Conservation (phyloP, 768 basidiomycete genomes). For the Podaxis pistillaris region DNA sequence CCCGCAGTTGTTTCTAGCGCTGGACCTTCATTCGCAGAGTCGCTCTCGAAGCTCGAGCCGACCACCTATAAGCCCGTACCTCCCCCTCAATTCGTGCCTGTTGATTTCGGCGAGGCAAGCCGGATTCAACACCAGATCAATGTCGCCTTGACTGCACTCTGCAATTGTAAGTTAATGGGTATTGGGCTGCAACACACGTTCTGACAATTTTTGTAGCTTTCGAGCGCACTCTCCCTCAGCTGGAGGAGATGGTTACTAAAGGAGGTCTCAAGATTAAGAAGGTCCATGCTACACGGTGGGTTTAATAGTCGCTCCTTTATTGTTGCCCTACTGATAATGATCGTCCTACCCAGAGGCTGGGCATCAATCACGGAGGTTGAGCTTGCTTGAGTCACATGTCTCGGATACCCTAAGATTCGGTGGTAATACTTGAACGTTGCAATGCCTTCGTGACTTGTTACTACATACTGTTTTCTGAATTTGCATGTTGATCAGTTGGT, state of each 20-base stretch:
- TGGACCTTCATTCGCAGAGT: constrained; percentile 21
- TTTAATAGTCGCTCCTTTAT: background rate
- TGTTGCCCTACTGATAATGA: background rate
- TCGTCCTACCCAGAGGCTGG: constrained; percentile 28
- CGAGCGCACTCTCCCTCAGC: constrained; percentile 34
- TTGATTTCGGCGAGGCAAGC: constrained; percentile 37
- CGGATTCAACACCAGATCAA: constrained; percentile 36
- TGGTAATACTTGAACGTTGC: background rate
- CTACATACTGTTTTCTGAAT: background rate
- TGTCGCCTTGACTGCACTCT: constrained; percentile 34
- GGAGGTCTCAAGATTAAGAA: constrained; percentile 36
- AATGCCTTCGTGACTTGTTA: background rate
- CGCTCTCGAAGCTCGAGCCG: constrained; percentile 26
- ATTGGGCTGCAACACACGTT: too few relatives aligned
- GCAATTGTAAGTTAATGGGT: constrained; percentile 26
- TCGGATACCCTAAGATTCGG: background rate
- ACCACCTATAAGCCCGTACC: constrained; percentile 31
- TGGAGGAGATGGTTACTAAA: constrained; percentile 35
- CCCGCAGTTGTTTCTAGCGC: constrained; percentile 29
- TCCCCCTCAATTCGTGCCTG: constrained; percentile 34
- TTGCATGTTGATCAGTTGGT: too few relatives aligned
- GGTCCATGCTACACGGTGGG: constrained; percentile 36
- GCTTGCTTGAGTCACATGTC: constrained; percentile 17
- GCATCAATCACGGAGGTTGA: constrained; percentile 37
- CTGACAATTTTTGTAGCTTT: constrained; percentile 25